A percentile compares a stretch with the other conserved stretches of the same genome.
Evolutionary conservation across 371 early-diverging fungal genomes (phyloP).

Genomic region (Sporodiniella umbellata): DNA sequence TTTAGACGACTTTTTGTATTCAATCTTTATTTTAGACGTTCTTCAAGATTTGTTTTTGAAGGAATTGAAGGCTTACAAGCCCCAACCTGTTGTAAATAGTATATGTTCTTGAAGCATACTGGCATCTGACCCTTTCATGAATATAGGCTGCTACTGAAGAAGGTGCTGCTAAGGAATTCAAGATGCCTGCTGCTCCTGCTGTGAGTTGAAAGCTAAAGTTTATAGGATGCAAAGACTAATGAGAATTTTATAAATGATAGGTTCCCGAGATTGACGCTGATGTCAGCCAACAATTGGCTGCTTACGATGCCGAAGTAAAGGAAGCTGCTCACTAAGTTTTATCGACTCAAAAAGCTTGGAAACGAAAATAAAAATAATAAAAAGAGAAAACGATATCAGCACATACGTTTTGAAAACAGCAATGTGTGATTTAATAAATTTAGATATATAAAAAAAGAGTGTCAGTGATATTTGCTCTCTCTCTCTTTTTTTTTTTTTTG

Average conservation of each 20-base stretch:
- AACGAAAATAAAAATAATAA: neutral
- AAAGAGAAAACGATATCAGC: neutral
- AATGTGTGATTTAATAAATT: too few relatives aligned
- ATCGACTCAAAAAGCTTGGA: too few relatives aligned
- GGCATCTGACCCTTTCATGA: neutral
- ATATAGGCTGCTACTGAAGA: conserved; percentile 44
- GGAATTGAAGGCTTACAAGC: conserved; percentile 56
- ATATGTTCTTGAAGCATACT: neutral
- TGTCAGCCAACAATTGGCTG: conserved; percentile 42
- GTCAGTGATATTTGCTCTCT: too few relatives aligned
- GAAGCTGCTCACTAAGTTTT: conserved; percentile 34
- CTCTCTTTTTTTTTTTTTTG: too few relatives aligned
- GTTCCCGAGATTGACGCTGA: conserved; percentile 45
- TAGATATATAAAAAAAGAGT: too few relatives aligned
- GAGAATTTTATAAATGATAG: conserved; percentile 8
- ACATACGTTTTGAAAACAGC: neutral
- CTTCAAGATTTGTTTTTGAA: conserved; percentile 49
- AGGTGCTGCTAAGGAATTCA: conserved; percentile 44
- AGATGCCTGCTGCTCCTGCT: conserved; percentile 49
- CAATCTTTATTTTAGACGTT: too few relatives aligned
- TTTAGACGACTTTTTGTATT: neutral
- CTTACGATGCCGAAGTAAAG: conserved; percentile 45
- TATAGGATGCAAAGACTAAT: too few relatives aligned
- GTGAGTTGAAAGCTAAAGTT: conserved; percentile 17
- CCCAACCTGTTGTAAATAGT: conserved; percentile 41